These are phyloP conservation scores for Pythium biforme DNA, from an alignment of 352 stramenopile species.

Conservation along the genomic window DNA sequence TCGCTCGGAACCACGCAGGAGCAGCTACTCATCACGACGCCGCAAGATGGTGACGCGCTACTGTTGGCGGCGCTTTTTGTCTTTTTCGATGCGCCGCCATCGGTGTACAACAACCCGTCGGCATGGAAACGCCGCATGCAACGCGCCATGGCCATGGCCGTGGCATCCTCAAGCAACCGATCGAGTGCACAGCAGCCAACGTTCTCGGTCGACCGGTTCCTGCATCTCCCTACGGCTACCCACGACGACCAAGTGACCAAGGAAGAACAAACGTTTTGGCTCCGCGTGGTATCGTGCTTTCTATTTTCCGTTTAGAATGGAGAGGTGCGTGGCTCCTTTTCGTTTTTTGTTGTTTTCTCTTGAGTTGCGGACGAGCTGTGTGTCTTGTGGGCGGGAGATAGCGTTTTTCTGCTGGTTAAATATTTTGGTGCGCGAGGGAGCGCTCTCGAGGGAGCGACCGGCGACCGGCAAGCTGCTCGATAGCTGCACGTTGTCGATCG, in stretches of 20 bases:
- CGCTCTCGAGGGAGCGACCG: background rate
- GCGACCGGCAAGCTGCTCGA: background rate
- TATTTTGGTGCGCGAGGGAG: conserved; percentile 13
- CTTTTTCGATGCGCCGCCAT: conserved; percentile 22
- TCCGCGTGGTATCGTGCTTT: conserved; percentile 27
- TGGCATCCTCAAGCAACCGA: no score
- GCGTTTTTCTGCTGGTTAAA: conserved; percentile 26
- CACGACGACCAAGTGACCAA: conserved; percentile 15
- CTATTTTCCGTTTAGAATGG: conserved; percentile 26
- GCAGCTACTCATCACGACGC: background rate
- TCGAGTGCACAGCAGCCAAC: background rate
- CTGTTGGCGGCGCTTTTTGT: conserved; percentile 25
- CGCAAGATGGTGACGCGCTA: background rate
- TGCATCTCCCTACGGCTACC: conserved; percentile 10
- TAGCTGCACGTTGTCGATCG: background rate
- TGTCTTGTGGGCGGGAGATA: background rate
- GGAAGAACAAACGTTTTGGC: conserved; percentile 26
- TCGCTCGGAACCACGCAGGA: no score
- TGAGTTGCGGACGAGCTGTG: background rate
- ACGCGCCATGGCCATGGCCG: conserved; percentile 1
- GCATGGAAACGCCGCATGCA: conserved; percentile 25
- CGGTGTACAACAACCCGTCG: conserved; percentile 13
- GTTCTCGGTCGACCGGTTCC: conserved; percentile 23
- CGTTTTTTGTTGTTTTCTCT: background rate
- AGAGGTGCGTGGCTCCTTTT: background rate